Evolutionary conservation across 2,329 filamentous ascomycete species (phyloP), one percentile per base, ranked within the genome.

Genomic region (Sarocladium oryzae): DNA sequence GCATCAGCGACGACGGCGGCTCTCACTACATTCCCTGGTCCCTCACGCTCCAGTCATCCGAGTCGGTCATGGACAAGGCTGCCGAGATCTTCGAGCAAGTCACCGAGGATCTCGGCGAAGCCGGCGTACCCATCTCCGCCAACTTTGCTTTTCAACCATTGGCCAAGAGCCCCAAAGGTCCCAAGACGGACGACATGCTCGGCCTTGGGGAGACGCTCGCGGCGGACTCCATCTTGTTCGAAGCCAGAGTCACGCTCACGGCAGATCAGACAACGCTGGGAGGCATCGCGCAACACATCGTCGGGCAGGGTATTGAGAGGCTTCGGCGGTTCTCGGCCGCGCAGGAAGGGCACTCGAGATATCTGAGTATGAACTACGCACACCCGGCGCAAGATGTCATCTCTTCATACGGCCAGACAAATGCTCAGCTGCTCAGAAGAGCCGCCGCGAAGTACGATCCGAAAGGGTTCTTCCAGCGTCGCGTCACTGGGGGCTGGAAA

Each of bases 361-460:
- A 24, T 21, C 5, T 11, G 40, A 75, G 73, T 56, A 64, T 75
- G 55, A 74, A 76, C 57, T 74, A 76, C 54, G 70, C 69, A 2
- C 61, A 63, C 24, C 52, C 56, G 30, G 62, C 58, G 16, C 70
- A 76, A 57, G 60, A 69, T 32, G 66, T 69, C 2, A 58, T 73
- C 41, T 52, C 53, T 18, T 57, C 66, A 4, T 75, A 74, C 52
- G 69, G 71, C 0, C 49, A 57, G 8, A 61, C 60, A 16, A 73
- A 68, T 28, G 51, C 69, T 21, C 57, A 57, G 3, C 60, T 55
- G 40, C 55, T 71, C 26, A 57, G 58, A 52, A 49, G 30, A 1
- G 53, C 66, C 2, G 58, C 61, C 2, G 40, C 53, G n/a, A 63
- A 60, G 49, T 71, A 69, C 36, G 69, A 71, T 46, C 63, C 65